Base-by-base conservation (phyloP, 2,329 filamentous ascomycete species). In the Fusarium odoratissimum region DNA sequence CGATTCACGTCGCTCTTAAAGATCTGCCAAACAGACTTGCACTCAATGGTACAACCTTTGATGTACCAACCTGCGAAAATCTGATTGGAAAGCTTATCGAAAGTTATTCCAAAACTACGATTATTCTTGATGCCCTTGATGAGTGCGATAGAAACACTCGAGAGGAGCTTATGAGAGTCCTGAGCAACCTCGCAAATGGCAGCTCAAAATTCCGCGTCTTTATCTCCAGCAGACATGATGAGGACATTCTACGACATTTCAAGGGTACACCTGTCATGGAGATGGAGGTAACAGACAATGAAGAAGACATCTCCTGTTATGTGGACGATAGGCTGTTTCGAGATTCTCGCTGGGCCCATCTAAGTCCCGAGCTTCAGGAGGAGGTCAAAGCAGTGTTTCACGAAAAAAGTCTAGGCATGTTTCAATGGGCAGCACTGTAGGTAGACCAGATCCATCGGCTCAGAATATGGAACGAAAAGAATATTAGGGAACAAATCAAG, bases 171-270 rank as follows among this genome's bases (percentile, higher is more conserved):
- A 48, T 48, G 2, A 1, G 10, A 0, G 5, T 13, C 0, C 1
- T 48, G 4, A 1, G 3, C 0, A n/a, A 31, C 4, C 1, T 48
- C 4, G 3, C 3, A 0, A n/a, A 4, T 6, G 0, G 7, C 0
- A 12, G 28, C 5, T n/a, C 45, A 0, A 48, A 9, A 14, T 3
- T 48, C 0, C 45, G 10, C 0, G 2, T 48, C 0, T 31, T 48
- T 2, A 17, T 48, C 8, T 48, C 45, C 7, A 48, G 45, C 3
- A 31, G 45, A 0, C 14, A 0, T 1, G 21, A 48, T 6, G 45
- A 31, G 10, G 45, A 31, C 2, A 48, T 48, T 13, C 0, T 2
- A 3, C 28, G 28, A 0, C 28, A 31, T 2, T 49, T 49, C 14
- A 19, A 1, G 0, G 5, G 10, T 0, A 23, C 1, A 2, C 21